phyloP scores from a whole-genome alignment of 106 monocot species.

The Platanthera guangdongensis region DNA sequence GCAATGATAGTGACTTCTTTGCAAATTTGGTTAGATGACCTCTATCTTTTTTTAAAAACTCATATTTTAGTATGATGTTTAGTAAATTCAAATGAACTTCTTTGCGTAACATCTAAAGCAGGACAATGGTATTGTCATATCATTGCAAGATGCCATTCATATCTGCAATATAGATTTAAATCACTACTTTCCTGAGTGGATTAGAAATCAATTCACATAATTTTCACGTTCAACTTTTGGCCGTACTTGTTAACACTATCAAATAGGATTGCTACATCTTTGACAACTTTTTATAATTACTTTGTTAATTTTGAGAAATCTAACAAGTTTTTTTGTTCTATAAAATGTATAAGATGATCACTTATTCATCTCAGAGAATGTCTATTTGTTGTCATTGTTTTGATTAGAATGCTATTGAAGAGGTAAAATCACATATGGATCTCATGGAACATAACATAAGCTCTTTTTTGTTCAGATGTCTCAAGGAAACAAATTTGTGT shows the following conservation, averaged over 20 bases:
- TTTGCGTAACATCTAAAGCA: not conserved
- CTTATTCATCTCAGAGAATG: not conserved
- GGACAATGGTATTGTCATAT: not conserved
- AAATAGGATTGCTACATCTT: not conserved
- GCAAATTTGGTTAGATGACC: constrained; percentile 66
- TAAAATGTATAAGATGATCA: not conserved
- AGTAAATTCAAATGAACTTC: not conserved
- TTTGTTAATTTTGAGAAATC: not conserved
- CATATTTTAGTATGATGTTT: not conserved
- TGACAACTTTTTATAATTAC: not conserved
- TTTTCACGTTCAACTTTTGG: not conserved
- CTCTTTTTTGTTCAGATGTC: not conserved
- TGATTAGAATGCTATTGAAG: not conserved
- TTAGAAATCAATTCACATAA: not conserved
- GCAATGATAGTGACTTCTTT: constrained; percentile 83
- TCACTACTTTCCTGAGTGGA: not conserved
- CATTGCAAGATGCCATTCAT: not conserved
- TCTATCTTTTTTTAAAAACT: not conserved
- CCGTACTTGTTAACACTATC: not conserved
- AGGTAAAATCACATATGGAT: not conserved
- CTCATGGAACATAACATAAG: not conserved
- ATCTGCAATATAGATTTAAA: not conserved
- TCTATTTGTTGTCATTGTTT: not conserved
- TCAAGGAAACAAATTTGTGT: not conserved
- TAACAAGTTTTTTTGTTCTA: not conserved